Evolutionary conservation across 2,329 filamentous ascomycete genomes (phyloP), one percentile per base, ranked within the genome.

Genomic region (Fusarium metavorans): DNA sequence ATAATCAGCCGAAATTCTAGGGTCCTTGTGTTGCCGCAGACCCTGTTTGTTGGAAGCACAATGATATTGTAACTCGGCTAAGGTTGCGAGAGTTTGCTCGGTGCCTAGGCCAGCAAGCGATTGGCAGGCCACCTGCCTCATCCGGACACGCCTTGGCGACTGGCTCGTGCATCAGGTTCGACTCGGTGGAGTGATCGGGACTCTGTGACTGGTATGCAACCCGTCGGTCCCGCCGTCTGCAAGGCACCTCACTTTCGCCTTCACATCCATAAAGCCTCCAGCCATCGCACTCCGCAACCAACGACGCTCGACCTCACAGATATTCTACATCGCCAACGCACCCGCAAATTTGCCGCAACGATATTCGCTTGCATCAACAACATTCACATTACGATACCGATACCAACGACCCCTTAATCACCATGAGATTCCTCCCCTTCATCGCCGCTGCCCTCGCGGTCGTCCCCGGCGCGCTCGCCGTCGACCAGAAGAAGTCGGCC

Each of bases 401-500:
- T n/a, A 45, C 37, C 14, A 35, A 60, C 45, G 23, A 58, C 54
- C 63, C 62, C 48, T 11, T 61, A 60, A 25, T 69, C 79, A 88
- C 71, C 66, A 97, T 96, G 94, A 94, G 89, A 84, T 84, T 92
- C 77, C 81, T 85, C 69, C 74, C 86, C 18, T 80, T 89, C 70
- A 78, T 92, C 76, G 80, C 89, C 72, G 83, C 90, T 64, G 82
- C 91, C 60, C 83, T 93, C 48, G 83, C 92, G 64, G 85, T 90
- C 71, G 82, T 91, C 67, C 85, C 93, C 61, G 86, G 90, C 72
- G 87, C 88, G 34, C 81, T 91, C 70, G 91, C 90, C 71, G 88
- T 94, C 77, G 92, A 92, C 66, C 85, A 87, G 72, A 89, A 92
- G 80, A 94, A 94, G 83, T 90, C 91, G 39, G 91, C 97, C 73